Conservation (phyloP, 2,329 filamentous ascomycete species). For the Exserohilum turcica region DNA sequence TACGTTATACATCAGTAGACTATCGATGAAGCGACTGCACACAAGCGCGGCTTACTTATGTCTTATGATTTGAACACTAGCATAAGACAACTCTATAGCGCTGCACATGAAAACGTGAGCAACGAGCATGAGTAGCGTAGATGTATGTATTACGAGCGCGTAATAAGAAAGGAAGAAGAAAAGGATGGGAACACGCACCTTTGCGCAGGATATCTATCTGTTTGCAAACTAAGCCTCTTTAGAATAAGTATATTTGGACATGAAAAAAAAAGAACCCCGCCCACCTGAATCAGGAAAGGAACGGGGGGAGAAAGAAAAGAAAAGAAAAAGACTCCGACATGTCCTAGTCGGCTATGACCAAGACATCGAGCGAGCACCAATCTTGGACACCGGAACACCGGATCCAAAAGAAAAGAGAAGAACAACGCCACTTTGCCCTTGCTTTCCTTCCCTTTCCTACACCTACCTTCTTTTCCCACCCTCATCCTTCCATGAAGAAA, state of each 20-base stretch:
- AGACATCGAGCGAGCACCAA: constrained; percentile 8
- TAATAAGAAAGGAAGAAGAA: background rate
- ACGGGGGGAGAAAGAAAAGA: background rate
- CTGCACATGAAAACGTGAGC: no score
- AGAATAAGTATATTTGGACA: background rate
- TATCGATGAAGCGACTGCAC: no score
- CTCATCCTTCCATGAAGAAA: background rate
- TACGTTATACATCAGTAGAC: no score
- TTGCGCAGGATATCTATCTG: constrained; percentile 5
- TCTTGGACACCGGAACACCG: no score
- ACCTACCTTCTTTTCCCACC: no score
- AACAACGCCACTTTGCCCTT: background rate
- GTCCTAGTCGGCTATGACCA: constrained; percentile 4
- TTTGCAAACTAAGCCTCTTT: background rate
- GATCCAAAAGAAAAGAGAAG: background rate
- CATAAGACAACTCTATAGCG: no score
- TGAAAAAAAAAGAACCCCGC: background rate
- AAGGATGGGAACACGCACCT: background rate
- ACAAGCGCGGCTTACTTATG: no score
- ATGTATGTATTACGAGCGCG: background rate
- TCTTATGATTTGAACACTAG: no score
- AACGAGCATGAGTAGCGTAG: background rate
- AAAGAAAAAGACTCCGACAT: constrained; percentile 6
- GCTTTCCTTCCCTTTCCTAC: background rate
- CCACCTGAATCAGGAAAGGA: background rate